Evolutionary conservation across 805 yeast species (phyloP).

Genomic region (Barnettozyma pratensis): DNA sequence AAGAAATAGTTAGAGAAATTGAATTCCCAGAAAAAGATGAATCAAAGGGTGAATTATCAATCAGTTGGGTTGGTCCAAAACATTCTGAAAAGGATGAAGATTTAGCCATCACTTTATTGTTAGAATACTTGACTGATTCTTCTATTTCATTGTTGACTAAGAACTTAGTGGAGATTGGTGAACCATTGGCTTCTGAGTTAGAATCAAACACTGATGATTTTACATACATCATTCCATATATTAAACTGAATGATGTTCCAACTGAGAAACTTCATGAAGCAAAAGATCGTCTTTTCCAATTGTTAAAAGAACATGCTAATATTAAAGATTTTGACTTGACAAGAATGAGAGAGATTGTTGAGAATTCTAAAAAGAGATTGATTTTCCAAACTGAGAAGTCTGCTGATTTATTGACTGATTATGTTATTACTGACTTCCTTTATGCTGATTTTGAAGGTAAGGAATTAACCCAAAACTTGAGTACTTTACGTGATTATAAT

Average conservation of each 20-base stretch:
- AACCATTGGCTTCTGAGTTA: conserved; percentile 73
- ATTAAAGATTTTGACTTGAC: conserved; percentile 51
- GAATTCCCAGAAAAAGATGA: conserved; percentile 91
- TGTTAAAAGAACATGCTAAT: conserved; percentile 49
- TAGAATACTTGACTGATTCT: conserved; percentile 70
- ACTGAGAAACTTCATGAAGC: conserved; percentile 52
- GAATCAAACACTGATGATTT: conserved; percentile 73
- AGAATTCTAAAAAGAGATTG: conserved; percentile 57
- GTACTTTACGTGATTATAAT: conserved; percentile 51
- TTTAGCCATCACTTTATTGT: conserved; percentile 66
- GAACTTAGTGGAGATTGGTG: conserved; percentile 70
- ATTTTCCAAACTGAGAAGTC: conserved; percentile 59
- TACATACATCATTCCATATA: conserved; percentile 51
- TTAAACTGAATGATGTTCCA: conserved; percentile 69
- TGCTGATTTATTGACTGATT: conserved; percentile 53
- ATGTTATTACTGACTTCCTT: conserved; percentile 72
- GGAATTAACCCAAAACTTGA: conserved; percentile 50
- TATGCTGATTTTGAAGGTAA: conserved; percentile 67
- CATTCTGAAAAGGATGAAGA: conserved; percentile 45
- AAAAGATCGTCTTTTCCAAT: conserved; percentile 42
- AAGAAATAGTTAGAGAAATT: conserved; percentile 42
- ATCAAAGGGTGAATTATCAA: conserved; percentile 64
- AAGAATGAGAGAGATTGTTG: conserved; percentile 63
- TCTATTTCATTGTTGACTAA: conserved; percentile 72
- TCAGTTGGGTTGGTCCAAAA: conserved; percentile 82